These are phyloP conservation scores for Asclepias syriaca DNA, from an alignment of 257 asterid genomes.

Conservation along the genomic window DNA sequence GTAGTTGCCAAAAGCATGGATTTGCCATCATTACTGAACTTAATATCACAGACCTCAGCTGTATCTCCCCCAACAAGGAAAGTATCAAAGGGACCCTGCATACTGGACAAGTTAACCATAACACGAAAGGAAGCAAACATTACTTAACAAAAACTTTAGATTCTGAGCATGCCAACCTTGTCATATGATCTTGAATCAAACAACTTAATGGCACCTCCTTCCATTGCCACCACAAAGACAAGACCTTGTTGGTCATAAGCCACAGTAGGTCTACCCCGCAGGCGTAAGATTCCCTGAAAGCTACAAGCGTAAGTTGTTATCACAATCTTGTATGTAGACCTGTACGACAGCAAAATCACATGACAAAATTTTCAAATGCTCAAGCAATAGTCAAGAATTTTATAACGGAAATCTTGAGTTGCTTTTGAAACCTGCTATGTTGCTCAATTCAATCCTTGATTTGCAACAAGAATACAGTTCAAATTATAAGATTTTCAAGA, in stretches of 20 bases:
- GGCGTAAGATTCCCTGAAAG: constrained; percentile 84
- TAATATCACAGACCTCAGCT: constrained; percentile 96
- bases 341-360: neutral
- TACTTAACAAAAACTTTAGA: neutral
- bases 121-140: constrained; percentile 9
- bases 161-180: constrained; percentile 48
- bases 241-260: constrained; percentile 98
- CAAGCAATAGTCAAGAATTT: neutral
- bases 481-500: neutral
- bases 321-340: constrained; percentile 25
- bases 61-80: constrained; percentile 95
- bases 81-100: constrained; percentile 94
- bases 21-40: constrained; percentile 96
- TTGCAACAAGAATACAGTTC: neutral
- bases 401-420: neutral
- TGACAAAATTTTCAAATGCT: neutral
- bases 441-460: neutral
- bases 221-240: constrained; percentile 97
- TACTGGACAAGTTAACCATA: constrained; percentile 8
- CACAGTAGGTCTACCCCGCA: constrained; percentile 93
- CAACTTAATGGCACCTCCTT: constrained; percentile 92
- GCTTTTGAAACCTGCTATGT: neutral
- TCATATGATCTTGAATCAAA: constrained; percentile 91
- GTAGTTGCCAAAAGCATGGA: constrained; percentile 91
- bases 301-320: constrained; percentile 62